A percentile compares a stretch with the other conserved stretches of the same genome.
phyloP scores from a whole-genome alignment of 1,284 basidiomycete genomes.

The Volvariella surrecta region DNA sequence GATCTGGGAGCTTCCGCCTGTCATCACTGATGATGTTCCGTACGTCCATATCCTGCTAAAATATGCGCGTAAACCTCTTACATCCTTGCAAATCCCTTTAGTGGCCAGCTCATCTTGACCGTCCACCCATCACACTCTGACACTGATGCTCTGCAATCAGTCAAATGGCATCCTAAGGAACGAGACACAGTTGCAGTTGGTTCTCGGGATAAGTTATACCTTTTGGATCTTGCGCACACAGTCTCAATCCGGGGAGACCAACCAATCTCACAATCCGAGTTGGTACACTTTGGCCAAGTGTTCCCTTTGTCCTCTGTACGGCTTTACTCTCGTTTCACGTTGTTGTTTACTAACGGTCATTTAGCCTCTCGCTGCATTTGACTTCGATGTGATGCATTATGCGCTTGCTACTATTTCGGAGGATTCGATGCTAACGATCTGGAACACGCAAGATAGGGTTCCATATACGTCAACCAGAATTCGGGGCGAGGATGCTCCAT shows the following conservation, averaged over 20 bases:
- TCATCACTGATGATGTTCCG: slow-evolving; percentile 78
- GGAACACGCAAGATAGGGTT: slow-evolving; percentile 67
- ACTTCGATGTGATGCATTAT: slow-evolving; percentile 67
- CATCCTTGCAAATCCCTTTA: slow-evolving; percentile 20
- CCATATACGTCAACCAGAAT: slow-evolving; percentile 69
- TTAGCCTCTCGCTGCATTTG: slow-evolving; percentile 70
- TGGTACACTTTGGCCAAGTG: slow-evolving; percentile 55
- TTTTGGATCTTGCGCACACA: slow-evolving; percentile 62
- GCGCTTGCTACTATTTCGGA: slow-evolving; percentile 71
- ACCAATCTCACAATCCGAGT: slow-evolving; percentile 53
- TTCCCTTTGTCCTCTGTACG: slow-evolving; percentile 64
- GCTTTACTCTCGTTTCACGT: slow-evolving; percentile 12
- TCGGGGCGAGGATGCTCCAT: slow-evolving; percentile 68
- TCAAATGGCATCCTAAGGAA: slow-evolving; percentile 78
- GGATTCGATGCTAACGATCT: slow-evolving; percentile 69
- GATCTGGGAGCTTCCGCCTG: slow-evolving; percentile 74
- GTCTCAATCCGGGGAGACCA: slow-evolving; percentile 46
- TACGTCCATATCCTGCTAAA: slow-evolving; percentile 30
- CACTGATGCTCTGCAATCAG: slow-evolving; percentile 58
- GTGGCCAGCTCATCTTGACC: slow-evolving; percentile 63
- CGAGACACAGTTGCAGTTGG: slow-evolving; percentile 70
- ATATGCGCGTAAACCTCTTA: too few relatives aligned
- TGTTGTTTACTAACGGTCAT: slow-evolving; percentile 1
- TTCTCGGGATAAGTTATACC: slow-evolving; percentile 61
- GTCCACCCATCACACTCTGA: slow-evolving; percentile 46